These are phyloP conservation scores for Heteromeles arbutifolia DNA, from an alignment of 306 rosid species.

Conservation along the genomic window DNA sequence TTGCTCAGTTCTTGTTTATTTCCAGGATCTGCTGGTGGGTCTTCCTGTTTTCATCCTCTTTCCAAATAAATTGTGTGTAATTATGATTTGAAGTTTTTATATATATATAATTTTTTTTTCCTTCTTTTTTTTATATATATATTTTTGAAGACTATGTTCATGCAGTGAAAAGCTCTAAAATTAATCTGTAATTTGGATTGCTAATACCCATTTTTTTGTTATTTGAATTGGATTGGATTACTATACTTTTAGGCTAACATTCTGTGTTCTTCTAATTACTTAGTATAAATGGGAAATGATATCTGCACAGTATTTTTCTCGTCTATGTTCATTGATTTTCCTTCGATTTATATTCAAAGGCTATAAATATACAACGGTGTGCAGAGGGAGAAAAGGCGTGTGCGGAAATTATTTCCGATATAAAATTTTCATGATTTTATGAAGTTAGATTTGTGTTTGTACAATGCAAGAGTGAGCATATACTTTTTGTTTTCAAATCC, in stretches of 20 bases:
- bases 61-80: not conserved
- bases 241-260: not conserved
- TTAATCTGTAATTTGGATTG: not conserved
- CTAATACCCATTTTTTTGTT: not conserved
- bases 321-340: too few species aligned
- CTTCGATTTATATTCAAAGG: not conserved
- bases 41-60: not conserved
- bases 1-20: not conserved
- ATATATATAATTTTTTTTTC: not conserved
- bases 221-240: not conserved
- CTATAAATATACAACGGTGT: too few species aligned
- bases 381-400: too few species aligned
- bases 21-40: slow-evolving; percentile 13
- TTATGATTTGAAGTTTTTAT: not conserved
- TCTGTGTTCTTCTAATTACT: not conserved
- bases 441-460: slow-evolving; percentile 1
- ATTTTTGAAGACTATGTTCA: not conserved
- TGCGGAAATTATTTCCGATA: too few species aligned
- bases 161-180: not conserved
- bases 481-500: not conserved
- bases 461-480: not conserved
- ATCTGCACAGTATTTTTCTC: not conserved
- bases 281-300: not conserved
- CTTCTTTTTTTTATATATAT: too few species aligned
- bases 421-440: not conserved